phyloP scores from a whole-genome alignment of 352 stramenopile genomes.

The Globisporangium nunn region DNA sequence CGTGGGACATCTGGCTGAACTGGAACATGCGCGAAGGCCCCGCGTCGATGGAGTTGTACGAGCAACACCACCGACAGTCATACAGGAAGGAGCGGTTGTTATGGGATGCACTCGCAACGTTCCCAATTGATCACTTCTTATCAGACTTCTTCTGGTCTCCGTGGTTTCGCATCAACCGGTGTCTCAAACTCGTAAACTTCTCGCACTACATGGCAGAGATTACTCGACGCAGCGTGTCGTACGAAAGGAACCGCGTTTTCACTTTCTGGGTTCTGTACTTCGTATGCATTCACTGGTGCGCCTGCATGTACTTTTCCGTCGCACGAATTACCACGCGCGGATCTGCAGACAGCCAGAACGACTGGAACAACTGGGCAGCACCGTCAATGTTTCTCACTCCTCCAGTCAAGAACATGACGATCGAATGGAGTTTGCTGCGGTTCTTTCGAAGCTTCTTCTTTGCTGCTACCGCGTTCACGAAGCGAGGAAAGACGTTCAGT shows the following conservation, averaged over 20 bases:
- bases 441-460: slow-evolving; percentile 49
- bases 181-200: slow-evolving; percentile 46
- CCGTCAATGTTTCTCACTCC: slow-evolving; percentile 12
- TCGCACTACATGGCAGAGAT: slow-evolving; percentile 48
- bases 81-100: slow-evolving; percentile 31
- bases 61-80: slow-evolving; percentile 26
- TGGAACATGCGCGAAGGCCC: slow-evolving; percentile 50
- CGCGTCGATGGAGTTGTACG: slow-evolving; percentile 46
- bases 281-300: slow-evolving; percentile 45
- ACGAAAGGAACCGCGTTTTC: slow-evolving; percentile 37
- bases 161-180: slow-evolving; percentile 37
- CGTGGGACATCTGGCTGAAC: slow-evolving; percentile 54
- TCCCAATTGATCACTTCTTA: slow-evolving; percentile 53
- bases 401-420: slow-evolving; percentile 2
- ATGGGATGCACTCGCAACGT: slow-evolving; percentile 31
- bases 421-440: slow-evolving; percentile 14
- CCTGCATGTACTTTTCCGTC: slow-evolving; percentile 36
- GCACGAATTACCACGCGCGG: not conserved
- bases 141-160: slow-evolving; percentile 39
- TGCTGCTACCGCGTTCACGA: slow-evolving; percentile 29
- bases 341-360: not conserved
- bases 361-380: slow-evolving; percentile 40
- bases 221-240: slow-evolving; percentile 39
- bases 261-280: slow-evolving; percentile 37
- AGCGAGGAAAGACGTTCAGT: slow-evolving; percentile 34